Evolutionary conservation across 139 green algal genomes (phyloP), one percentile per base, ranked within the genome.

Genomic region (Pseudopediastrum boryanum): DNA sequence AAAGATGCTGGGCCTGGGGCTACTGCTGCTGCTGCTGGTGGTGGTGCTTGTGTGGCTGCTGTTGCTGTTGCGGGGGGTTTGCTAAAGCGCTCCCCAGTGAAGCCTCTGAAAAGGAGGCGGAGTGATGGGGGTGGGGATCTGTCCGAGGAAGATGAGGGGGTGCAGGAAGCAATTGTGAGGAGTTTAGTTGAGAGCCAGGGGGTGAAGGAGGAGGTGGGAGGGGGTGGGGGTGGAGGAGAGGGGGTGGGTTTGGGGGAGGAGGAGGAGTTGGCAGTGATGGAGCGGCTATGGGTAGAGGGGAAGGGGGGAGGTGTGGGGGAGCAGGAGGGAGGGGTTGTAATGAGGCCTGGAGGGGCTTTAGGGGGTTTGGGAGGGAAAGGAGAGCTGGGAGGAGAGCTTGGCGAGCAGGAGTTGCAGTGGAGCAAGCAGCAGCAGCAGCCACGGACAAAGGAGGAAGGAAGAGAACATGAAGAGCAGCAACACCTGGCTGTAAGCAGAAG

Each of bases 81-180:
- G 23, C 29, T 65, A 46, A 33, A 52, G 3, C 64, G 74, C 2
- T 81, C 74, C 21, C 74, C 74, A 36, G 61, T 81, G 19, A 81
- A 81, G 35, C 41, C 72, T 25, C 4, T 41, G 50, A n/a, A 31
- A 50, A 29, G n/a, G n/a, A 58, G n/a, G n/a, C 6, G 61, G 29
- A 61, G 43, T 16, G 76, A 25, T 1, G 78, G 31, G 33, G 73
- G 52, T 44, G 62, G 73, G 36, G 51, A 44, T 27, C n/a, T n/a
- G n/a, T n/a, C n/a, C 36, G 89, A 87, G 16, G 83, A 92, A 52
- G 89, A 95, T 58, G 74, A 72, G 23, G 61, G 90, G 62, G 54
- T 96, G 63, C 90, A 96, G 88, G 72, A 88, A 31, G 92, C 90
- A 21, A 94, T 96, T 31, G 42, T 71, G 31, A 51, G 43, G 1